phyloP scores from a whole-genome alignment of 2,329 filamentous ascomycete species.

The Rhytidhysteron rufulum region DNA sequence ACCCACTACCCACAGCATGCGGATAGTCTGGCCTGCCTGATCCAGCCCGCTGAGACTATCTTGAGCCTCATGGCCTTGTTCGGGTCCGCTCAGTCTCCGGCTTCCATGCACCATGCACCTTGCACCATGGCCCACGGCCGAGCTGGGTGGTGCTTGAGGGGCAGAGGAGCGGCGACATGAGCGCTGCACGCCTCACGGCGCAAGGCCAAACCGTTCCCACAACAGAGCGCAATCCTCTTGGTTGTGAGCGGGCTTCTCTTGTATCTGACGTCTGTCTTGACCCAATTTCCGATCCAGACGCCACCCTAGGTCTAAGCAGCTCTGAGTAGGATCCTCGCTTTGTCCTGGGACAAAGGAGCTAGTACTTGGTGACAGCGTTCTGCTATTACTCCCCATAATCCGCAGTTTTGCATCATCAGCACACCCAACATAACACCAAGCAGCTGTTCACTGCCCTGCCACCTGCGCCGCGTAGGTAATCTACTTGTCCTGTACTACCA shows the following conservation, averaged over 20 bases:
- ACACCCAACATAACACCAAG: background rate
- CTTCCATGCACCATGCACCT: background rate
- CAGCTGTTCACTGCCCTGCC: conserved; percentile 1
- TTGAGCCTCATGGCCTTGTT: background rate
- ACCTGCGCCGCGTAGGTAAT: conserved; percentile 17
- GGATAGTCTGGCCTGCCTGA: background rate
- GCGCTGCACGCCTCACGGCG: background rate
- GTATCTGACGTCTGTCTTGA: background rate
- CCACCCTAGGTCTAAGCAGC: background rate
- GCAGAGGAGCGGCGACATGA: background rate
- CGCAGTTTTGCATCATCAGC: background rate
- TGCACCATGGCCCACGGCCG: too few relatives aligned
- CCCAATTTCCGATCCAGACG: background rate
- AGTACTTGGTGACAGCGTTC: background rate
- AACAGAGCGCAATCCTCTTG: background rate
- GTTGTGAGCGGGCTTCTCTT: background rate
- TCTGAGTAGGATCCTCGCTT: background rate
- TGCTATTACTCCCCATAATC: background rate
- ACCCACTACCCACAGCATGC: background rate
- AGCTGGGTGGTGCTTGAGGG: background rate
- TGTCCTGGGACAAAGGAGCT: background rate
- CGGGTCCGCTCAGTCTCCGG: background rate
- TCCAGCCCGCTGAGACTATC: conserved; percentile 1
- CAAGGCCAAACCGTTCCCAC: background rate
- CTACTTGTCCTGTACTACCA: conserved; percentile 15